Percentiles rank a stretch among this genome's conserved stretches.
Evolutionary conservation across 2,329 filamentous ascomycete species (phyloP).

Genomic region (Hypomyces rosellus): DNA sequence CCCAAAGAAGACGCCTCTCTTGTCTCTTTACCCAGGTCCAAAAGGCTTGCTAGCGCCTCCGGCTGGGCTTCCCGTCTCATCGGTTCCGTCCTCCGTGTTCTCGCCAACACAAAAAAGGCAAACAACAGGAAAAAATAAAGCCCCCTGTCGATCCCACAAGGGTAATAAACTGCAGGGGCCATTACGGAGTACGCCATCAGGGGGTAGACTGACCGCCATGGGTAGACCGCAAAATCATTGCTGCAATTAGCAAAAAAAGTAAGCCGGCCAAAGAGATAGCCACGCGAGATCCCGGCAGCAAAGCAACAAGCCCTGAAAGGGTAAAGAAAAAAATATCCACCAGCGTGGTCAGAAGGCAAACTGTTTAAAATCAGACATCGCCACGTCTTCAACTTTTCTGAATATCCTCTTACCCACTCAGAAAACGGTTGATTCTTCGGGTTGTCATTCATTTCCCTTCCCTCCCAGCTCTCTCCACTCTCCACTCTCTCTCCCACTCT

Average conservation of each 20-base stretch:
- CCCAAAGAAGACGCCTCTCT: neutral
- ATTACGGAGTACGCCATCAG: constrained; percentile 9
- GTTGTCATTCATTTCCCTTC: constrained; percentile 5
- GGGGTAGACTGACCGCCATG: constrained; percentile 14
- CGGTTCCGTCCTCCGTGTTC: constrained; percentile 6
- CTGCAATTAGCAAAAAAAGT: constrained; percentile 8
- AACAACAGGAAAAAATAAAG: constrained; percentile 1
- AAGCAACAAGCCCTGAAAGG: constrained; percentile 6
- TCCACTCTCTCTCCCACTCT: too few species aligned
- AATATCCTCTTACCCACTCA: constrained; percentile 7
- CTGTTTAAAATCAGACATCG: constrained; percentile 12
- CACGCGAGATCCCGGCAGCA: constrained; percentile 9
- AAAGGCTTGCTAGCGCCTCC: constrained; percentile 5
- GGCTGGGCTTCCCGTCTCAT: constrained; percentile 8
- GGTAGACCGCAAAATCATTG: constrained; percentile 15
- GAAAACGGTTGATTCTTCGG: constrained; percentile 3
- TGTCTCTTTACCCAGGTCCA: constrained; percentile 4
- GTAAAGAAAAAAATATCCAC: constrained; percentile 4
- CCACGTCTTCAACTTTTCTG: constrained; percentile 7
- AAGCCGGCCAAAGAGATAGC: constrained; percentile 8
- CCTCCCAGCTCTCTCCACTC: neutral
- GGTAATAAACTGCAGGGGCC: constrained; percentile 12
- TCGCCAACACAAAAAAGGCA: constrained; percentile 9
- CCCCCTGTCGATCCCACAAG: constrained; percentile 12
- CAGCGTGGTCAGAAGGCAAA: constrained; percentile 7